phyloP scores from a whole-genome alignment of 2,329 filamentous ascomycete genomes.

The Xylariaceae sp. region DNA sequence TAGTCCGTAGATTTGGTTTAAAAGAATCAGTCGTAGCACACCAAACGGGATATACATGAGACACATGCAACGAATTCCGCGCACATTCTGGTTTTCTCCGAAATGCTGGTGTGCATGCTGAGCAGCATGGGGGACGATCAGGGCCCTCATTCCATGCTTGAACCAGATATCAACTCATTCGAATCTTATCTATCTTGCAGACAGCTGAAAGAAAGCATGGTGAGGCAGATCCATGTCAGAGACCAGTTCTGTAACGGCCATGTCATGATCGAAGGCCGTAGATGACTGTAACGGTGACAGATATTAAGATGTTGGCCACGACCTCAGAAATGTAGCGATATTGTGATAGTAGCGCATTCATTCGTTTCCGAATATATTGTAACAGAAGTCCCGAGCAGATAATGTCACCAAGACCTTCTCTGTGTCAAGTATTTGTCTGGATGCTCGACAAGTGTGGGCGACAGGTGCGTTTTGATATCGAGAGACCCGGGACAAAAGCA shows the following conservation, averaged over 20 bases:
- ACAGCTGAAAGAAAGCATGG: neutral
- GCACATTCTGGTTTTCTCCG: neutral
- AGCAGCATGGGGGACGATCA: neutral
- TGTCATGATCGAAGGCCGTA: neutral
- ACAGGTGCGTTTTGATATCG: too few species aligned
- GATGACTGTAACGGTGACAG: neutral
- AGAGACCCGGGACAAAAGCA: neutral
- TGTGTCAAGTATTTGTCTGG: neutral
- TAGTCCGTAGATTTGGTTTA: too few species aligned
- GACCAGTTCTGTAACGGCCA: neutral
- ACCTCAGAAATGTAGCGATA: neutral
- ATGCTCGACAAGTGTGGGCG: too few species aligned
- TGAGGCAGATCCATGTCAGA: neutral
- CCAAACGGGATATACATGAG: neutral
- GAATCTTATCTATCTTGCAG: neutral
- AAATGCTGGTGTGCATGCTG: neutral
- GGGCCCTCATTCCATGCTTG: neutral
- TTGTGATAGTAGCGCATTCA: neutral
- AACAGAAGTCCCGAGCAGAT: neutral
- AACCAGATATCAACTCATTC: neutral
- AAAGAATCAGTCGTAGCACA: too few species aligned
- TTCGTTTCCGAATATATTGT: neutral
- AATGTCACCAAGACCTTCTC: neutral
- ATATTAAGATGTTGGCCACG: neutral
- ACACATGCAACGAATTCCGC: neutral